Conservation (phyloP, 2,329 filamentous ascomycete species). For the Botrytis sinoallii region DNA sequence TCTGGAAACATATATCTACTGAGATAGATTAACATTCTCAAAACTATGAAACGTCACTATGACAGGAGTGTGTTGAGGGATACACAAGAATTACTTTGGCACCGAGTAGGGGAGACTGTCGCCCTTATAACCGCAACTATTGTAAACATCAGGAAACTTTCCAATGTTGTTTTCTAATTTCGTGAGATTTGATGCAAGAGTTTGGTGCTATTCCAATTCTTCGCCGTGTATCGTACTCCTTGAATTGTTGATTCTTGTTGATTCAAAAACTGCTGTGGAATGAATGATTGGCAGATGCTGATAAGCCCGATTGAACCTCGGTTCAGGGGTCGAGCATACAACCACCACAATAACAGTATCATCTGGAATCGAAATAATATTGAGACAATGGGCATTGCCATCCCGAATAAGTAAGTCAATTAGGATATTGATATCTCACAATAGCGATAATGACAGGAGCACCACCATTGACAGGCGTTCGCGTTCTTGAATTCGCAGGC, state of each 20-base stretch:
- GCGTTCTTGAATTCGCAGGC: constrained; percentile 65
- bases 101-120: neutral
- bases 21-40: neutral
- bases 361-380: neutral
- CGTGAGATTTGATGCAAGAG: neutral
- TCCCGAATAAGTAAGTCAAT: neutral
- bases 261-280: neutral
- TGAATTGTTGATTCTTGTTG: neutral
- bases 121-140: too few species aligned
- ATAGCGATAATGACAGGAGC: constrained; percentile 27
- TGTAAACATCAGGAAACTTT: too few species aligned
- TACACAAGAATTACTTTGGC: neutral
- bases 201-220: neutral
- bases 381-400: neutral
- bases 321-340: neutral
- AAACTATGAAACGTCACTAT: neutral
- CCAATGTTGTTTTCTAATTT: too few species aligned
- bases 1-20: too few species aligned
- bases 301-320: constrained; percentile 3
- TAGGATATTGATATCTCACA: neutral
- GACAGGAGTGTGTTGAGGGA: neutral
- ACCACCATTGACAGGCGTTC: constrained; percentile 53
- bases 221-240: neutral
- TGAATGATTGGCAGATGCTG: neutral
- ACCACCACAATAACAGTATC: neutral